A percentile compares a stretch with the other conserved stretches of the same genome.
phyloP scores from a whole-genome alignment of 768 basidiomycete species.

The Rossbeevera mucosa region DNA sequence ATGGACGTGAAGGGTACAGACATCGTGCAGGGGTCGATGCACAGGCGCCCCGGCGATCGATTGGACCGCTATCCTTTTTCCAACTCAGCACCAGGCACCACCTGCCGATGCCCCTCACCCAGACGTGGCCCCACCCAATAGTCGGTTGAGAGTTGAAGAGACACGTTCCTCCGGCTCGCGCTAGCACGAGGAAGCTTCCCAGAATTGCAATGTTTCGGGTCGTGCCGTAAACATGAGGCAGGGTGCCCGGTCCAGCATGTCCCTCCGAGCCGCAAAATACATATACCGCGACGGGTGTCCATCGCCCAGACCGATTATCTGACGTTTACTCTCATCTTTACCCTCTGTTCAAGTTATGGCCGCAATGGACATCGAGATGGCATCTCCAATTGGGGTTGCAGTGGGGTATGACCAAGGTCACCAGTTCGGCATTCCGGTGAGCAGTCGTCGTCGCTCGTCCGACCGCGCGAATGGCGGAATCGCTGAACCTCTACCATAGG shows the following conservation, averaged over 20 bases:
- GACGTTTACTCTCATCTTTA: not conserved
- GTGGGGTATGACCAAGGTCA: conserved; percentile 17
- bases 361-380: conserved; percentile 33
- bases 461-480: not conserved
- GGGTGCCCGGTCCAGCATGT: conserved; percentile 25
- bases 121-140: not conserved
- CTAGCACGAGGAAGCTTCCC: conserved; percentile 11
- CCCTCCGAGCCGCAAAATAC: conserved; percentile 17
- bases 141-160: not conserved
- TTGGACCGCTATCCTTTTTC: not conserved
- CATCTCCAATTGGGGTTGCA: conserved; percentile 27
- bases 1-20: not conserved
- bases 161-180: conserved; percentile 11
- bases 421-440: conserved; percentile 21
- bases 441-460: not conserved
- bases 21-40: not conserved
- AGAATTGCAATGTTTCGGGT: conserved; percentile 3
- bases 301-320: conserved; percentile 15
- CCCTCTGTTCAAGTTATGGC: conserved; percentile 9
- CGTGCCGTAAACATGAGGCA: conserved; percentile 29
- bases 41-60: not conserved
- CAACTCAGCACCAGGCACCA: not conserved
- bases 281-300: conserved; percentile 18
- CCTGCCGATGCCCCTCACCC: not conserved
- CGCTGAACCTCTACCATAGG: conserved; percentile 9